Conservation (phyloP, 495 filamentous ascomycete species). For the Wilcoxina mikolae region DNA sequence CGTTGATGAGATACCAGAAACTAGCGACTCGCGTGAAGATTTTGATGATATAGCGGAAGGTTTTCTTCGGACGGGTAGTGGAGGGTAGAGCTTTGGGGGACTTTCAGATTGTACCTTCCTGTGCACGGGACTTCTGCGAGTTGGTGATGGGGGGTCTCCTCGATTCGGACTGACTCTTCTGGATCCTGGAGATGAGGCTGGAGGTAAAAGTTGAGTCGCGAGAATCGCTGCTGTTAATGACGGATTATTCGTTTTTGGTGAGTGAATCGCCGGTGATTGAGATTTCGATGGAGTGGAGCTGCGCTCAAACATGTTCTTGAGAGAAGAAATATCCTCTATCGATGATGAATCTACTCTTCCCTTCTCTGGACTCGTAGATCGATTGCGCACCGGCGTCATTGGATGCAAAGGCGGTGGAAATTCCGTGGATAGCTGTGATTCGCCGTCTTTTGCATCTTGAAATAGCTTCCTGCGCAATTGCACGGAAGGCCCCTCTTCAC, state of each 20-base stretch:
- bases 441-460: background rate
- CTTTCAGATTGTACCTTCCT: background rate
- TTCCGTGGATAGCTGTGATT: too few relatives aligned
- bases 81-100: background rate
- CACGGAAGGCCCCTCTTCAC: background rate
- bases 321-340: constrained; percentile 14
- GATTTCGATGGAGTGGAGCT: constrained; percentile 6
- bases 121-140: background rate
- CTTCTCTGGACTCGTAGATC: background rate
- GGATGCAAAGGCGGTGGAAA: background rate
- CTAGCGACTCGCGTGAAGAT: background rate
- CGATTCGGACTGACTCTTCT: constrained; percentile 9
- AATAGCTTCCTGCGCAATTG: constrained; percentile 7
- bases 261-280: constrained; percentile 16
- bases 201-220: constrained; percentile 19
- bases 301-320: constrained; percentile 19
- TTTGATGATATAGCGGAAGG: background rate
- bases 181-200: constrained; percentile 8
- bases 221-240: constrained; percentile 23
- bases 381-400: constrained; percentile 1
- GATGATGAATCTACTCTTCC: constrained; percentile 11
- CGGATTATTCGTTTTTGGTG: constrained; percentile 12
- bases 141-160: background rate
- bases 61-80: background rate
- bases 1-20: background rate